phyloP scores from a whole-genome alignment of 257 asterid species.

The Ophiorrhiza pumila region DNA sequence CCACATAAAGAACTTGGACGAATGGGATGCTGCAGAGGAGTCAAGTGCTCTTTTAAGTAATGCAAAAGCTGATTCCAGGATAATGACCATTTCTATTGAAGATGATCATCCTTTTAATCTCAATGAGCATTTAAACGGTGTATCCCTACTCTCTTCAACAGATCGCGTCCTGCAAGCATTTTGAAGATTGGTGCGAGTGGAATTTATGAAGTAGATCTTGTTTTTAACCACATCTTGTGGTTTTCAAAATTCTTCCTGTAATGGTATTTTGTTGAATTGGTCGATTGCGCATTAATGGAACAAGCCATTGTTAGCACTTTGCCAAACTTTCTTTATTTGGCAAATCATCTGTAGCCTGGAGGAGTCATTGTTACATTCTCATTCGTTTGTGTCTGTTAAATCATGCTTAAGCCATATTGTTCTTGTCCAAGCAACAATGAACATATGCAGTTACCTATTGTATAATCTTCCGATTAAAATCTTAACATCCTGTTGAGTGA shows the following conservation, averaged over 20 bases:
- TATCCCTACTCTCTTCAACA: slow-evolving; percentile 49
- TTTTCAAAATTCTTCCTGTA: background rate
- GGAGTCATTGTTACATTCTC: background rate
- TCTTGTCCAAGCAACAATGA: background rate
- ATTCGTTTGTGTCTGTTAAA: background rate
- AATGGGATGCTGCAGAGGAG: slow-evolving; percentile 31
- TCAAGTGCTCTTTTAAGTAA: slow-evolving; percentile 44
- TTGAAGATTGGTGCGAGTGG: slow-evolving; percentile 13
- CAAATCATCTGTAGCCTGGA: background rate
- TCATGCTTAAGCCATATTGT: background rate
- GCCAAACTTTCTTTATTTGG: background rate
- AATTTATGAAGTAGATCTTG: background rate
- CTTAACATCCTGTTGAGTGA: background rate
- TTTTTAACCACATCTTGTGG: slow-evolving; percentile 16
- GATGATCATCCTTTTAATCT: slow-evolving; percentile 56
- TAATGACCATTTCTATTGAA: slow-evolving; percentile 12
- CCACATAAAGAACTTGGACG: slow-evolving; percentile 13
- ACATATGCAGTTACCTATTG: too few relatives aligned
- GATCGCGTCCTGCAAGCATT: slow-evolving; percentile 35
- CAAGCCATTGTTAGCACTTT: background rate
- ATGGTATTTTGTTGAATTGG: background rate
- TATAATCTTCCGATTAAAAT: background rate
- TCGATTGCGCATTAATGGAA: background rate
- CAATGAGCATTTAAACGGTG: slow-evolving; percentile 24
- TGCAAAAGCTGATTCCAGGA: slow-evolving; percentile 19